Conservation (phyloP, 2,329 filamentous ascomycete species). For the Dactylellina haptotyla region DNA sequence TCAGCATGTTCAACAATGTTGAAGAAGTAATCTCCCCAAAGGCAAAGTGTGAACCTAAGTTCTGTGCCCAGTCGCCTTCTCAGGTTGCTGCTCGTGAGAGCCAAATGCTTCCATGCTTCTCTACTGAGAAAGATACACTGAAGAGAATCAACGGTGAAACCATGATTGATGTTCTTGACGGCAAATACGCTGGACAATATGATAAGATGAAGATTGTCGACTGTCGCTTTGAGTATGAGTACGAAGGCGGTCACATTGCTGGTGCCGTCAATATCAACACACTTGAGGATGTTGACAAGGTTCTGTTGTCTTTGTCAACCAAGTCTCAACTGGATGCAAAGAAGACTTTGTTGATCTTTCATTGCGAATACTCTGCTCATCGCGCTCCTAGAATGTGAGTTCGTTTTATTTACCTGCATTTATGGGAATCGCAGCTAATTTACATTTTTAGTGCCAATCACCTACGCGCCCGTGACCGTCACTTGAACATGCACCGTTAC, state of each 20-base stretch:
- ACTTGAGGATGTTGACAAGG: conserved; percentile 84
- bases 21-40: conserved; percentile 87
- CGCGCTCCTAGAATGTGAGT: conserved; percentile 87
- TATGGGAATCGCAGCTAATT: conserved; percentile 15
- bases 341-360: conserved; percentile 85
- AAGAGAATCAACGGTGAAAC: conserved; percentile 86
- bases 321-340: conserved; percentile 69
- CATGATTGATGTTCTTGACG: conserved; percentile 86
- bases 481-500: conserved; percentile 77
- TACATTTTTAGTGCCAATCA: conserved; percentile 75
- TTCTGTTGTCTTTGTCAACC: conserved; percentile 68
- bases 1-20: conserved; percentile 98
- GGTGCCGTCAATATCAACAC: conserved; percentile 96
- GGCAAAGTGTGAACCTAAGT: conserved; percentile 67
- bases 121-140: conserved; percentile 82
- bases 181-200: conserved; percentile 79
- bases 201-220: conserved; percentile 89
- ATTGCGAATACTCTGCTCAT: conserved; percentile 98
- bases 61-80: conserved; percentile 58
- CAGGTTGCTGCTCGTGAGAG: conserved; percentile 66
- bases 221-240: conserved; percentile 99
- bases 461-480: conserved; percentile 87
- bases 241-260: conserved; percentile 93
- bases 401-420: neutral
- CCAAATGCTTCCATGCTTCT: conserved; percentile 83